These are phyloP conservation scores for Psilocybe cubensis DNA, from an alignment of 768 basidiomycete genomes.

Conservation along the genomic window DNA sequence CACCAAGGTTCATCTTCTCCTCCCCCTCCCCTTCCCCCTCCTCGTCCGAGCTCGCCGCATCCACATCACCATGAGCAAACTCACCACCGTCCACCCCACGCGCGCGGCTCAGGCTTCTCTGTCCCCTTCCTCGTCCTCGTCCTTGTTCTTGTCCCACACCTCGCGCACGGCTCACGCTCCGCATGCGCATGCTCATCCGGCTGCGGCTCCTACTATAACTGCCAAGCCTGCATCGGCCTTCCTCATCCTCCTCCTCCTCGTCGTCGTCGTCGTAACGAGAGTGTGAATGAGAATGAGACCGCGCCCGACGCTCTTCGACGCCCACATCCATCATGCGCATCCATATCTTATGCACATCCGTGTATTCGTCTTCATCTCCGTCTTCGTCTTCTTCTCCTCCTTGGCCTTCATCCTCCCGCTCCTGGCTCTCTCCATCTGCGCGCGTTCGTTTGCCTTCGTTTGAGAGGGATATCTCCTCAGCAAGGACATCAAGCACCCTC, in stretches of 20 bases:
- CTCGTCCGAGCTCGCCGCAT: too few relatives aligned
- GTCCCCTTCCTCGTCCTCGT: neutral
- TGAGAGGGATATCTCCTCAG: too few relatives aligned
- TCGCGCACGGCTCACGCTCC: neutral
- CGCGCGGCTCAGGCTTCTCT: neutral
- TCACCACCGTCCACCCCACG: neutral
- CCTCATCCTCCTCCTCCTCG: neutral
- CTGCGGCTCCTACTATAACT: neutral
- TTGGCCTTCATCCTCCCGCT: neutral
- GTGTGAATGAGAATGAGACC: too few relatives aligned
- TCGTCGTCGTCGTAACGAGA: too few relatives aligned
- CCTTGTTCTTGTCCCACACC: neutral
- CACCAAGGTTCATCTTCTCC: too few relatives aligned
- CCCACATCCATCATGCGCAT: slow-evolving; percentile 1
- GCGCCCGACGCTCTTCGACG: too few relatives aligned
- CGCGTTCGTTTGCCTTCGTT: too few relatives aligned
- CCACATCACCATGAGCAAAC: too few relatives aligned
- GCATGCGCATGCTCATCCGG: neutral
- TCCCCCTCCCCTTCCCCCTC: too few relatives aligned
- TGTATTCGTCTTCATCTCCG: neutral
- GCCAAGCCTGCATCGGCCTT: neutral
- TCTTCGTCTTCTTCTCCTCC: neutral
- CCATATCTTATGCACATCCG: neutral
- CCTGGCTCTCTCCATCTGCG: neutral
- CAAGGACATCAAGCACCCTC: too few relatives aligned